Evolutionary conservation across 1,284 basidiomycete genomes (phyloP), one percentile per base, ranked within the genome.

Genomic region (Cerrena zonata): DNA sequence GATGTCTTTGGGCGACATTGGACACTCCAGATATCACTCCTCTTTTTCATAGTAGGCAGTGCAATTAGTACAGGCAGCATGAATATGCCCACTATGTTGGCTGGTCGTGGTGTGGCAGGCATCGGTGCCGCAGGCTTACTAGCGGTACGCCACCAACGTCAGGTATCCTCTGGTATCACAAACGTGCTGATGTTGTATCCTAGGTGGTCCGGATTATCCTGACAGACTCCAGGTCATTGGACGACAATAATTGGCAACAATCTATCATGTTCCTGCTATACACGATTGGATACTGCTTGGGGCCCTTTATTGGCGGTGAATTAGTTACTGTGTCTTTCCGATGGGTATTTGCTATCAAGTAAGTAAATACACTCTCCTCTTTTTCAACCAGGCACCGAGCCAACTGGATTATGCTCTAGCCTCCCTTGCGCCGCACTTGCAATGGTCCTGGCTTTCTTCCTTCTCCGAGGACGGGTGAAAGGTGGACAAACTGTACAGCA

Each of bases 281-380:
- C 59, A 48, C 68, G 0, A 51, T 76, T 26, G 76, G 77, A 0
- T 78, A 66, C 50, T 68, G 62, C 41, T 48, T 72, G 3, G 77
- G 77, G 0, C 77, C 77, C 0, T 59, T 71, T 43, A 72, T 77
- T 43, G 77, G 77, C 3, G 78, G 77, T 3, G 67, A 55, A 22
- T 58, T 79, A 4, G 61, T 70, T 3, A 56, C 56, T 2, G 59
- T 70, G 5, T 71, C 63, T 43, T 79, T 75, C 59, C 69, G 77
- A 25, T 79, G 76, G 76, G 70, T 79, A 13, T 79, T 78, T 51
- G 77, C 71, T 2, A 79, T 79, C 65, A 79, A 79, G 75, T 75
- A 47, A 54, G 72, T 53, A 1, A n/a, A n/a, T n/a, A n/a, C n/a
- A n/a, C n/a, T n/a, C n/a, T n/a, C n/a, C n/a, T n/a, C n/a, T n/a